A percentile compares a stretch with the other conserved stretches of the same genome.
phyloP scores from a whole-genome alignment of 805 yeast species.

The Saccharomycopsis malanga region DNA sequence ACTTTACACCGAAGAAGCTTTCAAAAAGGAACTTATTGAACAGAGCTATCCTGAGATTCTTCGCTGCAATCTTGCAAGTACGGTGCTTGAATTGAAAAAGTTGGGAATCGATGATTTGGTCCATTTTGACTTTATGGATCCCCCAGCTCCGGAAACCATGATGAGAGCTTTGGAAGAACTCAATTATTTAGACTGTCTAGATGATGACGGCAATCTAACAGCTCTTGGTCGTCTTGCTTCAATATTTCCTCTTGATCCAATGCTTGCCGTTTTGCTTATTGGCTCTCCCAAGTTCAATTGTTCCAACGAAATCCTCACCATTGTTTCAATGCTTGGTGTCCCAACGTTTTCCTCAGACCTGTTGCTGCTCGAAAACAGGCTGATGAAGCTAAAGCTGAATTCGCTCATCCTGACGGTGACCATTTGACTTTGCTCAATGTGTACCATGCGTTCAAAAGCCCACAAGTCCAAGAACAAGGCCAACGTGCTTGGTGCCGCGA shows the following conservation, averaged over 20 bases:
- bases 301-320: slow-evolving; percentile 80
- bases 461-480: slow-evolving; percentile 52
- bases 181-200: slow-evolving; percentile 81
- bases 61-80: slow-evolving; percentile 82
- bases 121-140: slow-evolving; percentile 98
- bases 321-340: slow-evolving; percentile 85
- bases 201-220: slow-evolving; percentile 88
- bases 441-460: slow-evolving; percentile 71
- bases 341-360: slow-evolving; percentile 92
- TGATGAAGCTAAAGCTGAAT: slow-evolving; percentile 79
- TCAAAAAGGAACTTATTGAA: slow-evolving; percentile 85
- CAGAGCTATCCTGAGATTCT: slow-evolving; percentile 95
- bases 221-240: slow-evolving; percentile 86
- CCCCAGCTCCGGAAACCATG: slow-evolving; percentile 99
- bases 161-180: slow-evolving; percentile 97
- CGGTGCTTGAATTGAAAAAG: slow-evolving; percentile 88
- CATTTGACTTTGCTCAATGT: slow-evolving; percentile 88
- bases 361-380: slow-evolving; percentile 81
- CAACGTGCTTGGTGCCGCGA: slow-evolving; percentile 85
- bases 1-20: slow-evolving; percentile 93
- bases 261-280: slow-evolving; percentile 87
- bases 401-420: slow-evolving; percentile 94
- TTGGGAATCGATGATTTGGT: slow-evolving; percentile 93
- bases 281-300: slow-evolving; percentile 81
- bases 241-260: slow-evolving; percentile 91